These are phyloP conservation scores for Colletotrichum siamense DNA, from an alignment of 2,329 filamentous ascomycete species.

Conservation along the genomic window DNA sequence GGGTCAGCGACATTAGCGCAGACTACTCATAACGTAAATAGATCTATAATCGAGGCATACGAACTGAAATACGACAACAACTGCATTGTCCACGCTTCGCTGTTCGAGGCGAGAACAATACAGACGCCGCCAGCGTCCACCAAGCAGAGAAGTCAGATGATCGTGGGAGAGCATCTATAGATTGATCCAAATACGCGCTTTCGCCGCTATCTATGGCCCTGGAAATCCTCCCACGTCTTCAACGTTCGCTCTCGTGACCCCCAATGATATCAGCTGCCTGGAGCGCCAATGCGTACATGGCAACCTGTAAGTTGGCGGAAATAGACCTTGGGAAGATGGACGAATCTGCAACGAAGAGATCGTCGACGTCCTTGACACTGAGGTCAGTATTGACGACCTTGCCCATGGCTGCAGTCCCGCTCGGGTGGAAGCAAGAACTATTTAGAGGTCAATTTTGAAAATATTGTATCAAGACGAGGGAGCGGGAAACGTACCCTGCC, in stretches of 20 bases:
- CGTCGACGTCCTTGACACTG: constrained; percentile 38
- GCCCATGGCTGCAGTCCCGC: constrained; percentile 35
- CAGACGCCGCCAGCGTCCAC: background rate
- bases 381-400: constrained; percentile 36
- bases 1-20: background rate
- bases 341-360: constrained; percentile 42
- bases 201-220: background rate
- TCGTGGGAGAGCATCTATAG: background rate
- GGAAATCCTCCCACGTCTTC: background rate
- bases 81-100: background rate
- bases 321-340: constrained; percentile 35
- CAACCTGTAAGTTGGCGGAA: constrained; percentile 45
- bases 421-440: constrained; percentile 27
- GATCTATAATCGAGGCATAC: too few species aligned
- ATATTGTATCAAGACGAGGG: fast-evolving
- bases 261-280: constrained; percentile 64
- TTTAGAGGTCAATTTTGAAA: background rate
- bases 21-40: background rate
- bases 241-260: background rate
- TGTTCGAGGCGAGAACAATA: background rate
- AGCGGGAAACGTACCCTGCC: background rate
- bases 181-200: background rate
- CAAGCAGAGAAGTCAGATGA: background rate
- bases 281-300: constrained; percentile 62
- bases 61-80: background rate